These are phyloP conservation scores for Poa pratensis DNA, from an alignment of 176 grass and related monocot species.

Conservation along the genomic window DNA sequence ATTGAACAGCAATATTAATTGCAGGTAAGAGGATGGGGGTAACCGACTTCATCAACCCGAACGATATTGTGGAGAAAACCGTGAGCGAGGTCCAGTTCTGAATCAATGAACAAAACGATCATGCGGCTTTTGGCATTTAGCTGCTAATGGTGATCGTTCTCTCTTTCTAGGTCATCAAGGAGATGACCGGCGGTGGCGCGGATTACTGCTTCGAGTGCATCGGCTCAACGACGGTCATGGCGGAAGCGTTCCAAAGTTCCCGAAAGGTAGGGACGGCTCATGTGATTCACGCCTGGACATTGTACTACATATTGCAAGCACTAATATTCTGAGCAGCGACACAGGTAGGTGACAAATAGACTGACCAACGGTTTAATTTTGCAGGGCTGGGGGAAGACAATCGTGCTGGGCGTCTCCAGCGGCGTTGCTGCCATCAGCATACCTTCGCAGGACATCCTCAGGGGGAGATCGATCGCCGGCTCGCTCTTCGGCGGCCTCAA, in stretches of 20 bases:
- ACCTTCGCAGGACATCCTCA: neutral
- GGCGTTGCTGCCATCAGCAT: conserved; percentile 11
- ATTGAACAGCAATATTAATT: neutral
- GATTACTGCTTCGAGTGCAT: conserved; percentile 75
- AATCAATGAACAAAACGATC: neutral
- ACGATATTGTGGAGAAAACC: neutral
- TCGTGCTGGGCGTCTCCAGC: conserved; percentile 46
- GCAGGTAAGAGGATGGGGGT: conserved; percentile 38
- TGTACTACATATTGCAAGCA: too few relatives aligned
- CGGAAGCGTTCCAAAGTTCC: conserved; percentile 55
- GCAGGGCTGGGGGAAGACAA: conserved; percentile 72
- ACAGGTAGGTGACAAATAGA: neutral
- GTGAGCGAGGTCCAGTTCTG: conserved; percentile 42
- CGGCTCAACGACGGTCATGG: conserved; percentile 42
- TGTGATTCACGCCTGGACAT: too few relatives aligned
- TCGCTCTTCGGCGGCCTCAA: conserved; percentile 62
- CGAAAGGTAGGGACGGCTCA: neutral
- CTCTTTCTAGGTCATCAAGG: conserved; percentile 47
- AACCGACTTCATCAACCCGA: conserved; percentile 49
- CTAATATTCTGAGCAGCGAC: neutral
- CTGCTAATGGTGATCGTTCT: too few relatives aligned
- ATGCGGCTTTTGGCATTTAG: neutral
- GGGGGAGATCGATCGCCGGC: conserved; percentile 42
- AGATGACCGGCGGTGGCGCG: conserved; percentile 56
- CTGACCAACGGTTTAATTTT: neutral